Conservation (phyloP, 129 eudicot genomes). For the Helianthus tuberosus region DNA sequence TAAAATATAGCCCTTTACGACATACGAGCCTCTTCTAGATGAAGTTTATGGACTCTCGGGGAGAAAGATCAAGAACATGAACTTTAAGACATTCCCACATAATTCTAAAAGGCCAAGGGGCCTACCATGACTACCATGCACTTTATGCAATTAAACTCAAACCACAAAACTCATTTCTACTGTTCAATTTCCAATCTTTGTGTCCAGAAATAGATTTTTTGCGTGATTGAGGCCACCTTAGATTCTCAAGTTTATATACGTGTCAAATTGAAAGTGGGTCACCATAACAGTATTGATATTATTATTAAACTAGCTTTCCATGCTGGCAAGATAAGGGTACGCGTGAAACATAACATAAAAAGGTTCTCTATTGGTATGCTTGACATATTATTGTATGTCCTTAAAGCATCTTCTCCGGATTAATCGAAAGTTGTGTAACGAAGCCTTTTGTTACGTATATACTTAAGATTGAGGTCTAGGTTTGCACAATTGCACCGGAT, state of each 20-base stretch:
- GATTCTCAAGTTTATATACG: conserved; percentile 1
- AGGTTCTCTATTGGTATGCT: neutral
- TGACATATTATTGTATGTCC: neutral
- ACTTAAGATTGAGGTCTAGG: neutral
- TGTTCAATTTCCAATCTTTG: conserved; percentile 11
- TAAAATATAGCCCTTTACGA: neutral
- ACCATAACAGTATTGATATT: conserved; percentile 13
- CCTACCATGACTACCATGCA: conserved; percentile 23
- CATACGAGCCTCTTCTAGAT: conserved; percentile 10
- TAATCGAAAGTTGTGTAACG: neutral
- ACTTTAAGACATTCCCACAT: conserved; percentile 2
- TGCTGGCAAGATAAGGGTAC: conserved; percentile 14
- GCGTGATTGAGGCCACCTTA: conserved; percentile 27
- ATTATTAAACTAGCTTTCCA: neutral
- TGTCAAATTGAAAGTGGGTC: neutral
- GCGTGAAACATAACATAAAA: neutral
- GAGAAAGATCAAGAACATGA: conserved; percentile 5
- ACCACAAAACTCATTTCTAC: conserved; percentile 21
- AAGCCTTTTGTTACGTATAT: neutral
- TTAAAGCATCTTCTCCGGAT: neutral
- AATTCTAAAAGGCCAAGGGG: conserved; percentile 14
- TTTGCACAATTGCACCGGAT: neutral
- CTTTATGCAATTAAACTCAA: conserved; percentile 18
- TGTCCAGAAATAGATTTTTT: conserved; percentile 25
- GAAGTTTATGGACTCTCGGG: neutral